Conservation (phyloP, 148 eudicot genomes). For the Polygonum aviculare region DNA sequence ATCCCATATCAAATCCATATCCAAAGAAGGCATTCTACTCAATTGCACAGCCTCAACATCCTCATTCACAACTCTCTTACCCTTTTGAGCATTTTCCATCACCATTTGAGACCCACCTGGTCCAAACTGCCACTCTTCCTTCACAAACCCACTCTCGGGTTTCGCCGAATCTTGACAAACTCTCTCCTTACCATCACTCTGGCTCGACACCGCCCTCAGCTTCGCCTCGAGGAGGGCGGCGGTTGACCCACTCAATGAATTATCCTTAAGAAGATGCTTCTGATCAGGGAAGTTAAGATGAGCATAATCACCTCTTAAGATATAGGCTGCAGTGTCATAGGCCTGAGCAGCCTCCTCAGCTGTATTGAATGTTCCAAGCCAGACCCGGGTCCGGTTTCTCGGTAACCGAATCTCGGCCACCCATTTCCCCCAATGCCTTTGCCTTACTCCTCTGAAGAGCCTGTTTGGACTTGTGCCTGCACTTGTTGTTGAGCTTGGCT, state of each 20-base stretch:
- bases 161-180: neutral
- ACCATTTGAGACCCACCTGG: neutral
- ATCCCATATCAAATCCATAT: constrained; percentile 95
- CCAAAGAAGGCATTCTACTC: constrained; percentile 94
- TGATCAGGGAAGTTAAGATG: constrained; percentile 78
- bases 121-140: neutral
- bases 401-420: constrained; percentile 94
- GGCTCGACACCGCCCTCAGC: constrained; percentile 41
- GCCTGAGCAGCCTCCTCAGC: constrained; percentile 93
- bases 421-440: constrained; percentile 99
- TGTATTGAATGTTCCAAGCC: constrained; percentile 86
- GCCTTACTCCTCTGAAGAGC: constrained; percentile 85
- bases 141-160: neutral
- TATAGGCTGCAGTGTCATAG: constrained; percentile 88
- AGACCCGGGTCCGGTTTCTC: constrained; percentile 72
- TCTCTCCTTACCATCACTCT: neutral
- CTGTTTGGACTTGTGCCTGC: constrained; percentile 25
- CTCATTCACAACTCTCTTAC: constrained; percentile 3
- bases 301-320: constrained; percentile 82
- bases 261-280: constrained; percentile 58
- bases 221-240: constrained; percentile 79
- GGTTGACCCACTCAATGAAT: constrained; percentile 36
- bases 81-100: neutral
- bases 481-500: neutral
- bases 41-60: constrained; percentile 60